These are phyloP conservation scores for Entamoeba dispar DNA, from an alignment of 208 protist genomes.

Conservation along the genomic window DNA sequence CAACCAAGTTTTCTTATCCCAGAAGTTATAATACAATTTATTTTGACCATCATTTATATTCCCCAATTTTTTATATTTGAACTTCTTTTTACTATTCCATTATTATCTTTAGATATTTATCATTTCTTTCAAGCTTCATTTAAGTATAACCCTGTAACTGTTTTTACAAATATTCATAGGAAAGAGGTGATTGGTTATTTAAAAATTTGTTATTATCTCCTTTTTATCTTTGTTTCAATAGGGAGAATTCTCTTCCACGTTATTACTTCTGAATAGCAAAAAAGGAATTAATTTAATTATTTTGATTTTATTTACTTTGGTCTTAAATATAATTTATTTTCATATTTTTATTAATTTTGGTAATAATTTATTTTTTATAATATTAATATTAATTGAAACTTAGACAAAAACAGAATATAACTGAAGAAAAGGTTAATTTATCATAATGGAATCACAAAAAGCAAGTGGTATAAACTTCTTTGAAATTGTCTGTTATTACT, in stretches of 20 bases:
- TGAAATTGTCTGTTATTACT: background rate
- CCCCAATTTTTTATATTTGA: background rate
- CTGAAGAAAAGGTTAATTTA: too few species aligned
- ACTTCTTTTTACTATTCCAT: background rate
- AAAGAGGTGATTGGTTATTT: background rate
- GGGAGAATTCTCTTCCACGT: background rate
- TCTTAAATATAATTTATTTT: too few species aligned
- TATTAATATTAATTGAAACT: too few species aligned
- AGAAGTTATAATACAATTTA: background rate
- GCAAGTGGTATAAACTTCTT: background rate
- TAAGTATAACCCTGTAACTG: background rate
- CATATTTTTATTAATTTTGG: too few species aligned
- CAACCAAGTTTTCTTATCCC: background rate
- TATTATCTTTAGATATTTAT: background rate
- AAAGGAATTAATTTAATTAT: too few species aligned
- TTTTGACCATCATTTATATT: background rate
- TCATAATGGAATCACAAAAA: background rate
- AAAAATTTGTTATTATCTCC: background rate
- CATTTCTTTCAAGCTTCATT: background rate
- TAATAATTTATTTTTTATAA: too few species aligned
- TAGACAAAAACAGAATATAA: too few species aligned
- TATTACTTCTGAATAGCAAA: background rate
- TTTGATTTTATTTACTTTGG: too few species aligned
- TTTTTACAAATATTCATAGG: background rate
- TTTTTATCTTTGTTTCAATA: background rate